Percentiles rank a stretch among this genome's conserved stretches.
Conservation (phyloP, 2,329 filamentous ascomycete species). For the Proliferodiscus dingleyae region DNA sequence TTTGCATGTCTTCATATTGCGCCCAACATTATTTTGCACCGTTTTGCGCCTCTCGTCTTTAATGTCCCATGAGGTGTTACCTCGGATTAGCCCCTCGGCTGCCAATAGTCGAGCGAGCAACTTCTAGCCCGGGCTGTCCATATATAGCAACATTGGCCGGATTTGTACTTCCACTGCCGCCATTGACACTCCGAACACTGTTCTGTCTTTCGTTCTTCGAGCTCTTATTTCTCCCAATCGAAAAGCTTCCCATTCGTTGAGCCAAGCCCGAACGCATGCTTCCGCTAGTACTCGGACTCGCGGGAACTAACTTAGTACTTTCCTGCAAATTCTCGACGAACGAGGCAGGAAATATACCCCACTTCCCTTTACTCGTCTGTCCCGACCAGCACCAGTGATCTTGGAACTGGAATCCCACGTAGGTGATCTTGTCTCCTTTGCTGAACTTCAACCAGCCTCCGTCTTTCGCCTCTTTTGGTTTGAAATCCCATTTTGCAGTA, state of each 20-base stretch:
- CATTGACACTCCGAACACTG: conserved; percentile 10
- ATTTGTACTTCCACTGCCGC: conserved; percentile 2
- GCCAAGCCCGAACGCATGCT: background rate
- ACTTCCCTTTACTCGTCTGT: conserved; percentile 27
- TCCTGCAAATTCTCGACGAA: conserved; percentile 26
- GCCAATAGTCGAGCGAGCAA: background rate
- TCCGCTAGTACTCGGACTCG: background rate
- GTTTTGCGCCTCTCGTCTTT: background rate
- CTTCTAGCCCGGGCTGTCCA: background rate
- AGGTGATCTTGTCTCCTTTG: conserved; percentile 28
- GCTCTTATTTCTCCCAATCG: conserved; percentile 12
- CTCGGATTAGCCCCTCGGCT: background rate
- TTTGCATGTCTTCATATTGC: background rate
- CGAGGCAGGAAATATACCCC: conserved; percentile 26
- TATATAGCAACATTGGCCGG: conserved; percentile 1
- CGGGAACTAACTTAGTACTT: background rate
- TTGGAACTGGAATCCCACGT: conserved; percentile 24
- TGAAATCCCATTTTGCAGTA: conserved; percentile 30
- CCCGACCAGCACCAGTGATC: conserved; percentile 32
- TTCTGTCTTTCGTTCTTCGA: conserved; percentile 9
- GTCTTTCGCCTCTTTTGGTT: conserved; percentile 27
- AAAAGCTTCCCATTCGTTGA: conserved; percentile 5
- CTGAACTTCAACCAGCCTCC: conserved; percentile 28
- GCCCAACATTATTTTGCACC: background rate
- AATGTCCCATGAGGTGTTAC: too few species aligned